A percentile compares a stretch with the other conserved stretches of the same genome.
These are phyloP conservation scores for Microstegium vimineum DNA, from an alignment of 176 grass and related monocot genomes.

Conservation along the genomic window DNA sequence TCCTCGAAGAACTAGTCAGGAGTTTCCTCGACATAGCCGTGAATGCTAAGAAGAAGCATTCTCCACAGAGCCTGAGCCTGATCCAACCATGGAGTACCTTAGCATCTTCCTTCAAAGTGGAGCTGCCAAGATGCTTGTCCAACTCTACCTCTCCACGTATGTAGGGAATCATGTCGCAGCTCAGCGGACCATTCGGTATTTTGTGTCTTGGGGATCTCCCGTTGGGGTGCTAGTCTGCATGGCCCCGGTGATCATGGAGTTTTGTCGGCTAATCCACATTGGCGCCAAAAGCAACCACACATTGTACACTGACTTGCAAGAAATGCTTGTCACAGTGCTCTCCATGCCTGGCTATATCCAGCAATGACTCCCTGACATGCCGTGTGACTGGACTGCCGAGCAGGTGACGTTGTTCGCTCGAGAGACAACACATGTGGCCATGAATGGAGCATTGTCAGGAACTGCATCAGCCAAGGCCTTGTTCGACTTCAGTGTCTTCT, in stretches of 20 bases:
- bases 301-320: constrained; percentile 29
- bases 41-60: too few species aligned
- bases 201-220: neutral
- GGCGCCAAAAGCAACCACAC: neutral
- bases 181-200: constrained; percentile 33
- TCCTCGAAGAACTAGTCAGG: constrained; percentile 33
- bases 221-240: neutral
- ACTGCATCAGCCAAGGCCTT: neutral
- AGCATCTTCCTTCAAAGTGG: constrained; percentile 37
- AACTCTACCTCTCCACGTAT: constrained; percentile 37
- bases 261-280: constrained; percentile 24
- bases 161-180: neutral
- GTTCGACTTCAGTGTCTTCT: constrained; percentile 41
- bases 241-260: constrained; percentile 32
- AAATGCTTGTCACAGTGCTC: constrained; percentile 25
- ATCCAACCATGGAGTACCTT: neutral
- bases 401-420: constrained; percentile 27
- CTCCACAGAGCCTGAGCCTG: too few species aligned
- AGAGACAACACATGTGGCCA: constrained; percentile 24
- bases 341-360: neutral
- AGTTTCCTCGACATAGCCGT: neutral
- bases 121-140: constrained; percentile 23
- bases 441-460: neutral
- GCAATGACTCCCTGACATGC: neutral
- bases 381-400: neutral